Evolutionary conservation across 1,139 yeast genomes (phyloP).

Genomic region (Lodderomyces margitis): DNA sequence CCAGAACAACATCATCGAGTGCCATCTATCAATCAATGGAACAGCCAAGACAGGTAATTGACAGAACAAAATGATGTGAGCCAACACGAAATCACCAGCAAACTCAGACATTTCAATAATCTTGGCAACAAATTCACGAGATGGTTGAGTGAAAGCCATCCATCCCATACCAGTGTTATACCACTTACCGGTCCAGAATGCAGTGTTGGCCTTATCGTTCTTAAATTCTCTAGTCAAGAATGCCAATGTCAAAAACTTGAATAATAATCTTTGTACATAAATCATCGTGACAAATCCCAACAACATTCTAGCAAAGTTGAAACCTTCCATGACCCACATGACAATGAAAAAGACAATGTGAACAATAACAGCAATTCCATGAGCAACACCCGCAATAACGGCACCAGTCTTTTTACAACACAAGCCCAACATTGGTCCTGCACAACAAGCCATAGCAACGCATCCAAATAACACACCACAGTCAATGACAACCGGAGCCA

Average conservation of each 20-base stretch:
- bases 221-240: conserved; percentile 94
- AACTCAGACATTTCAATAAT: conserved; percentile 91
- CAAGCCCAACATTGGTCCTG: conserved; percentile 90
- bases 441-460: conserved; percentile 87
- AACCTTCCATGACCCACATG: conserved; percentile 97
- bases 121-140: conserved; percentile 95
- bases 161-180: conserved; percentile 92
- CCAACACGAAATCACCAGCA: conserved; percentile 93
- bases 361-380: conserved; percentile 86
- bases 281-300: conserved; percentile 83
- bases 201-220: conserved; percentile 94
- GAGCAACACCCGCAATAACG: conserved; percentile 95
- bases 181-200: conserved; percentile 99
- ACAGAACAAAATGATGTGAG: conserved; percentile 81
- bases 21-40: conserved; percentile 96
- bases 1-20: conserved; percentile 98
- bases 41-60: conserved; percentile 85
- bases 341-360: conserved; percentile 86
- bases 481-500: conserved; percentile 89
- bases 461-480: conserved; percentile 79
- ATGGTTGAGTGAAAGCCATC: conserved; percentile 95
- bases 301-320: conserved; percentile 83
- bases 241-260: conserved; percentile 78
- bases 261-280: conserved; percentile 82
- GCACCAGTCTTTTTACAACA: conserved; percentile 99